Evolutionary conservation across 2,329 filamentous ascomycete genomes (phyloP).

Genomic region (Daldinia eschscholtzii): DNA sequence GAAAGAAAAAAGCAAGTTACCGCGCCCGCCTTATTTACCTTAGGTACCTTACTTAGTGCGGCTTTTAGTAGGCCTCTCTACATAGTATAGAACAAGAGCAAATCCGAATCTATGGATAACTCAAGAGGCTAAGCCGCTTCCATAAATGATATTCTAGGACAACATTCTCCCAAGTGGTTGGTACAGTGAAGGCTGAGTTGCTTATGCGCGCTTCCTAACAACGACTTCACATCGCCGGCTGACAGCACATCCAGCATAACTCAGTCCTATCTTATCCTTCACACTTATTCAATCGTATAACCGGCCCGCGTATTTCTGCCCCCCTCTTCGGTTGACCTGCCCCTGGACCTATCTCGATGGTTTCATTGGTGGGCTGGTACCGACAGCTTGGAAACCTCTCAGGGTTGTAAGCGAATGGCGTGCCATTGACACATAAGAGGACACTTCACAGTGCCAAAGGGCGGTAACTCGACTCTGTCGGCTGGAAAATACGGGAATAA

Average conservation of each 20-base stretch:
- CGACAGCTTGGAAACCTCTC: slow-evolving; percentile 43
- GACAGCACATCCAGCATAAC: slow-evolving; percentile 41
- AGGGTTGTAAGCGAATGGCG: slow-evolving; percentile 37
- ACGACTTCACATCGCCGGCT: slow-evolving; percentile 22
- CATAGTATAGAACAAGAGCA: slow-evolving; percentile 7
- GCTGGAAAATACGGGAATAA: slow-evolving; percentile 12
- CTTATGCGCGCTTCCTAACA: slow-evolving; percentile 21
- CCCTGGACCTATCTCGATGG: slow-evolving; percentile 34
- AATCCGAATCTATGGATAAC: slow-evolving; percentile 30
- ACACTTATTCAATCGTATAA: slow-evolving; percentile 39
- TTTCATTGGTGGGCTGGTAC: slow-evolving; percentile 40
- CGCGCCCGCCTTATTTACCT: background rate
- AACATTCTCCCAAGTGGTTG: slow-evolving; percentile 35
- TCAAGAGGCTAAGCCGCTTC: slow-evolving; percentile 30
- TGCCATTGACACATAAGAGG: slow-evolving; percentile 38
- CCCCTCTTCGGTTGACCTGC: slow-evolving; percentile 43
- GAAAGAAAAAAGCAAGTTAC: slow-evolving; percentile 27
- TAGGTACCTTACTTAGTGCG: slow-evolving; percentile 11
- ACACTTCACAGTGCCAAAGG: slow-evolving; percentile 45
- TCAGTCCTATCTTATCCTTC: slow-evolving; percentile 13
- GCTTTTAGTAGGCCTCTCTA: slow-evolving; percentile 7
- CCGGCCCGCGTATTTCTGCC: slow-evolving; percentile 42
- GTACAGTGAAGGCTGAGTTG: slow-evolving; percentile 26
- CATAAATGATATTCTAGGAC: slow-evolving; percentile 17
- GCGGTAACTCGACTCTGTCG: slow-evolving; percentile 17